Evolutionary conservation across 2,329 filamentous ascomycete genomes (phyloP).

Genomic region (Alternaria panax): DNA sequence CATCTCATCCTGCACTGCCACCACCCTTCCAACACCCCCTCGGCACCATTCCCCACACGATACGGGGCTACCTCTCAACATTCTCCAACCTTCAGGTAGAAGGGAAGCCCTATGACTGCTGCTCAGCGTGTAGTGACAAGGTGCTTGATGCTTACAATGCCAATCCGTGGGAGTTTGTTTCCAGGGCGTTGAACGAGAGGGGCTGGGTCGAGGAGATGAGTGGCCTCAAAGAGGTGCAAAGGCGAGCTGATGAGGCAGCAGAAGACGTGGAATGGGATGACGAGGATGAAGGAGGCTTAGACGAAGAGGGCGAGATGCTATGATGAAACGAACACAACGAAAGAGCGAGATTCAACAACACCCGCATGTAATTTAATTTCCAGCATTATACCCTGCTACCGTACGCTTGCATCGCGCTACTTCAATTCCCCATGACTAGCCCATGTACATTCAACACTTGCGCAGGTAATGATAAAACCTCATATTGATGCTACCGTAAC

Average conservation of each 20-base stretch:
- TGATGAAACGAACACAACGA: conserved; percentile 2
- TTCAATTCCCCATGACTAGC: not conserved
- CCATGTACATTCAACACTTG: not conserved
- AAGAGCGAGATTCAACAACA: not conserved
- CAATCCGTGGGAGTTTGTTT: conserved; percentile 79
- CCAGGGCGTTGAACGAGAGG: conserved; percentile 74
- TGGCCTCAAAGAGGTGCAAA: conserved; percentile 67
- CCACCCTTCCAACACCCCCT: conserved; percentile 65
- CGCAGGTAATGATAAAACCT: not conserved
- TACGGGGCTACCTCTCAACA: conserved; percentile 77
- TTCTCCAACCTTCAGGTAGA: conserved; percentile 78
- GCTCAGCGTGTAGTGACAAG: conserved; percentile 77
- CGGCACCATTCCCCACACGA: conserved; percentile 77
- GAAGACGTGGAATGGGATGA: conserved; percentile 66
- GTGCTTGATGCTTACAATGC: conserved; percentile 72
- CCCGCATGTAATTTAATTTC: not conserved
- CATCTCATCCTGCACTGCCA: conserved; percentile 39
- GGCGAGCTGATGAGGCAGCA: conserved; percentile 56
- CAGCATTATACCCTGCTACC: not conserved
- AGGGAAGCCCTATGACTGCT: conserved; percentile 79
- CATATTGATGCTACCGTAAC: not conserved
- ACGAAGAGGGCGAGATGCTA: conserved; percentile 64
- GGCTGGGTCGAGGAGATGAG: conserved; percentile 81
- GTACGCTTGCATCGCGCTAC: not conserved
- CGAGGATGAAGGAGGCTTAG: conserved; percentile 56